phyloP scores from a whole-genome alignment of 208 protist species.

The Trypanosoma boissoni region DNA sequence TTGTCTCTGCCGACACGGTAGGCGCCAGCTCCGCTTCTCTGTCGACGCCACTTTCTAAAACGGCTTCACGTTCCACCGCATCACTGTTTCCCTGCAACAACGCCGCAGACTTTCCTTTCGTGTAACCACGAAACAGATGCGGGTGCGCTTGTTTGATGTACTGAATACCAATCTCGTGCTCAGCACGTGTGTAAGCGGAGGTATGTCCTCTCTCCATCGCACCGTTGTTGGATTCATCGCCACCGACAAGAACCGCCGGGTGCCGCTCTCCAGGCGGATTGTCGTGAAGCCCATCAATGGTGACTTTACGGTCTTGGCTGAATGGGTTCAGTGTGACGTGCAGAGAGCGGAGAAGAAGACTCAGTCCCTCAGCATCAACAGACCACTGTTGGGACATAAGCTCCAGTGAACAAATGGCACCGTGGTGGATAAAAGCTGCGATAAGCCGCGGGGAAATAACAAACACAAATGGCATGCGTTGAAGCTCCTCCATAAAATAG shows the following conservation, averaged over 20 bases:
- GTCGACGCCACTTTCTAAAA: not conserved
- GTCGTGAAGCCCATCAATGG: conserved; percentile 30
- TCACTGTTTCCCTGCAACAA: no score
- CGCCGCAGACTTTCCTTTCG: conserved; percentile 1
- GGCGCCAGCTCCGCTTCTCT: conserved; percentile 3
- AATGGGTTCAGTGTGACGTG: conserved; percentile 75
- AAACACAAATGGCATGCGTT: conserved; percentile 76
- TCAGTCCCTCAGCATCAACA: conserved; percentile 41
- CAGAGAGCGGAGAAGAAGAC: conserved; percentile 54
- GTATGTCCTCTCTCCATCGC: not conserved
- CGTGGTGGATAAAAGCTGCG: conserved; percentile 79
- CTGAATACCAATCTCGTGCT: conserved; percentile 63
- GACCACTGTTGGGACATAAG: conserved; percentile 83
- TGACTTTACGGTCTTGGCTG: conserved; percentile 42
- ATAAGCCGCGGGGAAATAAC: conserved; percentile 70
- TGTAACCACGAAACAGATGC: conserved; percentile 62
- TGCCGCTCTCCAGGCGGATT: not conserved
- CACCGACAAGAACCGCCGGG: not conserved
- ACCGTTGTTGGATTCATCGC: not conserved
- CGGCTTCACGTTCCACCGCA: not conserved
- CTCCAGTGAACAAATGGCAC: conserved; percentile 79
- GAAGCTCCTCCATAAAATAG: conserved; percentile 46
- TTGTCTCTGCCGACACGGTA: no score
- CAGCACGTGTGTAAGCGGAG: conserved; percentile 55
- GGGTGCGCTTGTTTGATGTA: conserved; percentile 67